These are phyloP conservation scores for Carnegiea gigantea DNA, from an alignment of 179 eudicot genomes.

Conservation along the genomic window DNA sequence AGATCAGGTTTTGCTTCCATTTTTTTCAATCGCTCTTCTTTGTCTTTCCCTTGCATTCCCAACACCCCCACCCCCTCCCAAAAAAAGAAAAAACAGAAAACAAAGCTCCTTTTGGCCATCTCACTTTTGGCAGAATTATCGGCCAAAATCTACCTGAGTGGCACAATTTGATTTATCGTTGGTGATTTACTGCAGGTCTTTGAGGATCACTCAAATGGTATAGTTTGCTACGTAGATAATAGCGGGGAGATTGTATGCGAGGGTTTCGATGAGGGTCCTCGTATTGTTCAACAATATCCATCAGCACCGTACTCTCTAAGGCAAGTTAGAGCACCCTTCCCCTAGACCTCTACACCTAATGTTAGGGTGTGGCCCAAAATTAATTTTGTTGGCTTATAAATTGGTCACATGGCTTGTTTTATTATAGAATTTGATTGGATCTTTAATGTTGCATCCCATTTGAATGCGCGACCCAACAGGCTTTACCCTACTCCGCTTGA, in stretches of 20 bases:
- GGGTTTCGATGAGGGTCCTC: slow-evolving; percentile 95
- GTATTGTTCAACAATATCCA: slow-evolving; percentile 42
- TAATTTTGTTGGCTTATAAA: too few species aligned
- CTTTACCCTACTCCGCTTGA: too few species aligned
- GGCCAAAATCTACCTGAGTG: not conserved
- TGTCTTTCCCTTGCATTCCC: not conserved
- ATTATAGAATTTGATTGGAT: too few species aligned
- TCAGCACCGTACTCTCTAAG: slow-evolving; percentile 34
- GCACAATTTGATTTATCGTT: slow-evolving; percentile 4
- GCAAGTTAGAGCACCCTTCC: slow-evolving; percentile 22
- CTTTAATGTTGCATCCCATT: too few species aligned
- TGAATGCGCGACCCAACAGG: too few species aligned
- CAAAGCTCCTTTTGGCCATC: not conserved
- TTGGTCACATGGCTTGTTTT: too few species aligned
- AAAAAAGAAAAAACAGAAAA: not conserved
- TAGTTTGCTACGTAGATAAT: slow-evolving; percentile 72
- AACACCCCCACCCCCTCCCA: not conserved
- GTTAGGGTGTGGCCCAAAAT: too few species aligned
- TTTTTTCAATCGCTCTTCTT: not conserved
- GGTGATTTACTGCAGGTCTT: slow-evolving; percentile 49
- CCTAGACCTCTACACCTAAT: not conserved
- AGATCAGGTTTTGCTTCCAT: slow-evolving; percentile 48
- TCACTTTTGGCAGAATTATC: not conserved
- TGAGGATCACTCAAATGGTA: slow-evolving; percentile 73
- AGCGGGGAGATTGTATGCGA: slow-evolving; percentile 85